Evolutionary conservation across 208 protist species (phyloP), one percentile per base, ranked within the genome.

Genomic region (Trypanosoma lewisi): DNA sequence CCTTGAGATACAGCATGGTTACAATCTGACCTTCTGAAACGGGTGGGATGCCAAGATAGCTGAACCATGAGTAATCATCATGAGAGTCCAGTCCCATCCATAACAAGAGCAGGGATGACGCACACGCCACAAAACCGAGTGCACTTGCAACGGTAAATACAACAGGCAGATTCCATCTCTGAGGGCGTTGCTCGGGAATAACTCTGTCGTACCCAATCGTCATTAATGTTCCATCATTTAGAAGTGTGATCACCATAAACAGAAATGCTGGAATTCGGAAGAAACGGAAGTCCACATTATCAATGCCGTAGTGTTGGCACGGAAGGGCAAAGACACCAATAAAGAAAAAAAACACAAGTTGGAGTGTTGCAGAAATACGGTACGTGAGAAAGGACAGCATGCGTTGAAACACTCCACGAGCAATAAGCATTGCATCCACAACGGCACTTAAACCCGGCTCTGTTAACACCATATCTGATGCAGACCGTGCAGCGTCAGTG

Each of bases 401-500:
- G 51, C 95, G 83, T 77, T 96, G 89, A 82, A 98, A 98, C 51
- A 98, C 97, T 63, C 93, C 95, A 59, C 97, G 83, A 6, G 84
- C 81, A 28, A 87, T 79, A 45, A 96, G 78, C 68, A 98, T 97
- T 23, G 94, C 95, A 48, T 97, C 87, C 42, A 97, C 89, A 57
- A 98, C 94, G 11, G 97, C 93, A 70, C 78, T 80, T 34, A 98
- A 80, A 53, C 97, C 97, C 23, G 89, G 82, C 42, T 85, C 74
- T 5, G 93, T 97, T 34, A 99, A 72, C 42, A 98, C 95, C 78
- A 99, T 98, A 72, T 99, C 97, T 11, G 97, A 82, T 5, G 92
- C 95, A 30, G 90, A 83, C 12, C 93, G 80, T n/a, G 96, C 94
- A 2, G 91, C 93, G 64, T 96, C 96, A 17, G 97, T 98, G 39